phyloP scores from a whole-genome alignment of 345 rosid species.

The Bruguiera sexangula region DNA sequence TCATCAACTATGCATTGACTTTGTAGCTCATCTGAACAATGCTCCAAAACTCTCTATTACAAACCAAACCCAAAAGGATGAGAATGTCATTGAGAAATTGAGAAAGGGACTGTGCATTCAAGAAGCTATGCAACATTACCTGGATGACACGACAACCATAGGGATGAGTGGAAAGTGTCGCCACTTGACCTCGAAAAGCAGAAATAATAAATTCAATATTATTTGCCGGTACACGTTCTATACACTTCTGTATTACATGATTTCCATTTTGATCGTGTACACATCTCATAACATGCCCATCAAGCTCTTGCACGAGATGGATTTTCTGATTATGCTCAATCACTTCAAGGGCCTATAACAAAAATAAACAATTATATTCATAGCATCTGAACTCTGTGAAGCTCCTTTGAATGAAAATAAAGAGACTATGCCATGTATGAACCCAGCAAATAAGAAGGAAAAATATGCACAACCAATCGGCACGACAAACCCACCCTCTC shows the following conservation, averaged over 20 bases:
- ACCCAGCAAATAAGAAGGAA: background rate
- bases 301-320: constrained; percentile 74
- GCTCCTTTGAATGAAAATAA: background rate
- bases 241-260: constrained; percentile 95
- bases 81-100: background rate
- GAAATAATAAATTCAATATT: constrained; percentile 77
- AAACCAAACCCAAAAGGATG: constrained; percentile 8
- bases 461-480: no score
- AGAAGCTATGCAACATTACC: constrained; percentile 37
- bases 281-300: constrained; percentile 86
- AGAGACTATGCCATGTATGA: background rate
- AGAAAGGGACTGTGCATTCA: background rate
- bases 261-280: constrained; percentile 97
- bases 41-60: constrained; percentile 85
- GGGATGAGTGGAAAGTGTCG: constrained; percentile 85
- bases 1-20: constrained; percentile 82
- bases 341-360: constrained; percentile 85
- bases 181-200: constrained; percentile 84
- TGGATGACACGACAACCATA: constrained; percentile 98
- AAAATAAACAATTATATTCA: constrained; percentile 4
- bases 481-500: no score
- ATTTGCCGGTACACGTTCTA: constrained; percentile 70
- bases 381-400: background rate
- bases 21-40: constrained; percentile 71
- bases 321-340: constrained; percentile 86